Base-by-base conservation (phyloP, 2,329 filamentous ascomycete genomes). In the Nemania abortiva region DNA sequence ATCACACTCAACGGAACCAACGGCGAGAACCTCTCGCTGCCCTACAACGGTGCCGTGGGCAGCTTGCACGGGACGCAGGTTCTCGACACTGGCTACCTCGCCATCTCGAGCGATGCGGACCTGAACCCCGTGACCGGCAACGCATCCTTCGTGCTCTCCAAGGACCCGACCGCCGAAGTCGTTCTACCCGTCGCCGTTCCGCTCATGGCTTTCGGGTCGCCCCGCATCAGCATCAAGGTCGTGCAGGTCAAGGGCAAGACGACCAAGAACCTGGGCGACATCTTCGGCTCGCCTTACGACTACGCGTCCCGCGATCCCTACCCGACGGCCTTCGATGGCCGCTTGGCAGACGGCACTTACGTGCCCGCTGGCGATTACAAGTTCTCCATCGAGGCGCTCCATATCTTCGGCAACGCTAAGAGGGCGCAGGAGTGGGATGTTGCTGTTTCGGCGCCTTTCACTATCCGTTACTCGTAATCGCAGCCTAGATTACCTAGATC, bases 281-380 rank as follows among this genome's bases (percentile, higher is more conserved):
- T 84, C n/a, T 75, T 77, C 15, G 78, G 75, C 24, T 84, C 83
- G 57, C 86, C 86, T 0, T 47, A 76, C 4, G 52, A 61, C 55
- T 82, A 74, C 65, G 75, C 77, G 42, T 72, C 81, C 22, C 81
- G 82, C 20, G 80, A 80, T 45, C 57, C 72, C 22, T 69, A 80
- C 65, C 63, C 72, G 5, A 45, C 77, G 6, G 60, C 66, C 0
- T 89, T 85, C 81, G 82, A 85, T 58, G 87, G 87, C 13, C 77
- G 79, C 61, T 77, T 89, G 5, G 78, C 79, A 0, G 81, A 84
- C 10, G 86, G 85, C 15, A 79, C 73, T 0, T 87, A 84, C 68
- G 86, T 82, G 1, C 82, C 85, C 0, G 79, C 81, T 0, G 87
- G 87, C 11, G 73, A 75, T 31, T 89, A 89, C 77, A 84, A 83